These are phyloP conservation scores for Lasiosphaeris hirsuta DNA, from an alignment of 495 filamentous ascomycete species.

Conservation along the genomic window DNA sequence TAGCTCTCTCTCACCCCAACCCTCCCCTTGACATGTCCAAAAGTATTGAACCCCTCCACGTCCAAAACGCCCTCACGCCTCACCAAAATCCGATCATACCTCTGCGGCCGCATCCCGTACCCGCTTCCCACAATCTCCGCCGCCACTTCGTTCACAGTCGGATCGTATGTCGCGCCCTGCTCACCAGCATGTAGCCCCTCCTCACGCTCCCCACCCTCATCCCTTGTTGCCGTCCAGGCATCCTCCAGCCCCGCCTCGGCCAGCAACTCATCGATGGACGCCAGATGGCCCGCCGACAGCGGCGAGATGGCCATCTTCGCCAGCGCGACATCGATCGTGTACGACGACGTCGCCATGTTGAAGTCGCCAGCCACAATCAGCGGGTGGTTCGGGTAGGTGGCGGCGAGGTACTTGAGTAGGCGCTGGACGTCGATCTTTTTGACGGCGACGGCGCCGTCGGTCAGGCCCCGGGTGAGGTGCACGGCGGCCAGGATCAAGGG, in stretches of 20 bases:
- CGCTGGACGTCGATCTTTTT: constrained; percentile 48
- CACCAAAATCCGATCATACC: constrained; percentile 56
- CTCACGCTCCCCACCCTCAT: constrained; percentile 19
- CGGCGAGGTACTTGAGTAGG: constrained; percentile 40
- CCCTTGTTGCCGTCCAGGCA: constrained; percentile 29
- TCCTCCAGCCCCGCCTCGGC: constrained; percentile 37
- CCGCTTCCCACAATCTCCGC: constrained; percentile 38
- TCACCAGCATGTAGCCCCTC: constrained; percentile 44
- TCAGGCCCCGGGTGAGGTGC: constrained; percentile 53
- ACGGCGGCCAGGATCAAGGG: constrained; percentile 47
- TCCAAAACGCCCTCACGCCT: constrained; percentile 35
- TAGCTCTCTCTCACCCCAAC: constrained; percentile 21
- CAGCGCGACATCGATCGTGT: constrained; percentile 47
- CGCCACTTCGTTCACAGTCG: constrained; percentile 47
- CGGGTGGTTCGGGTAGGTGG: constrained; percentile 31
- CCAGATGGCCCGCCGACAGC: constrained; percentile 30
- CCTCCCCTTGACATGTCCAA: constrained; percentile 39
- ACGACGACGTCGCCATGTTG: constrained; percentile 52
- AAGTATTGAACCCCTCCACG: constrained; percentile 42
- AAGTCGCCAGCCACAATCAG: constrained; percentile 59
- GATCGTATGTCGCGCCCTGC: constrained; percentile 57
- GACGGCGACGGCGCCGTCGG: constrained; percentile 47
- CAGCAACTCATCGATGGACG: constrained; percentile 34
- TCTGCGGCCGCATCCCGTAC: constrained; percentile 49
- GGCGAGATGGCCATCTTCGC: constrained; percentile 42